phyloP scores from a whole-genome alignment of 2,329 filamentous ascomycete genomes.

The Periconia macrospinosa region DNA sequence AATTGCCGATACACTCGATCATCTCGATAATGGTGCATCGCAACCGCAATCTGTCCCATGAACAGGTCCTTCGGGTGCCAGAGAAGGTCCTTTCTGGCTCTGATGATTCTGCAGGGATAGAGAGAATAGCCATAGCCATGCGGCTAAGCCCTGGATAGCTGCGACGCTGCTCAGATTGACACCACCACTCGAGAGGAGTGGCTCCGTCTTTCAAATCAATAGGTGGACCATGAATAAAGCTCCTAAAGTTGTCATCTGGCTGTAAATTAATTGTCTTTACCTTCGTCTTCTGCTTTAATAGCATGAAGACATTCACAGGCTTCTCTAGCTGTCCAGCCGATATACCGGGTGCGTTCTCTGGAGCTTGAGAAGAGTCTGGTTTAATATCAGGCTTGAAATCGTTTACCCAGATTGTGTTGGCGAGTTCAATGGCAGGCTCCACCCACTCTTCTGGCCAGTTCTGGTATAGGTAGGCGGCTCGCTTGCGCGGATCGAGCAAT shows the following conservation, averaged over 20 bases:
- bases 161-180: neutral
- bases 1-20: too few species aligned
- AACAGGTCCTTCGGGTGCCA: too few species aligned
- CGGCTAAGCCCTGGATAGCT: conserved; percentile 1
- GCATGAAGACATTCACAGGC: neutral
- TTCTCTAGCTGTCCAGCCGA: neutral
- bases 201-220: neutral
- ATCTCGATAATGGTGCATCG: too few species aligned
- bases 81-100: too few species aligned
- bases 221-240: neutral
- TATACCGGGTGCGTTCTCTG: neutral
- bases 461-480: conserved; percentile 1
- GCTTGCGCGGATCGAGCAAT: conserved; percentile 5
- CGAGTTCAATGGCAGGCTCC: neutral
- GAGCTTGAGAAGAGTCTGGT: neutral
- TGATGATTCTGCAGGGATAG: too few species aligned
- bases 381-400: neutral
- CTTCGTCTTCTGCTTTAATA: conserved; percentile 1
- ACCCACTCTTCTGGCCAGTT: conserved; percentile 2
- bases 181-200: conserved; percentile 6
- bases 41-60: too few species aligned
- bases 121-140: conserved; percentile 1
- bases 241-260: neutral
- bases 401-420: neutral
- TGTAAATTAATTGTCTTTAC: neutral